Conservation (phyloP, 208 protist genomes). For the Acanthamoeba healyi region DNA sequence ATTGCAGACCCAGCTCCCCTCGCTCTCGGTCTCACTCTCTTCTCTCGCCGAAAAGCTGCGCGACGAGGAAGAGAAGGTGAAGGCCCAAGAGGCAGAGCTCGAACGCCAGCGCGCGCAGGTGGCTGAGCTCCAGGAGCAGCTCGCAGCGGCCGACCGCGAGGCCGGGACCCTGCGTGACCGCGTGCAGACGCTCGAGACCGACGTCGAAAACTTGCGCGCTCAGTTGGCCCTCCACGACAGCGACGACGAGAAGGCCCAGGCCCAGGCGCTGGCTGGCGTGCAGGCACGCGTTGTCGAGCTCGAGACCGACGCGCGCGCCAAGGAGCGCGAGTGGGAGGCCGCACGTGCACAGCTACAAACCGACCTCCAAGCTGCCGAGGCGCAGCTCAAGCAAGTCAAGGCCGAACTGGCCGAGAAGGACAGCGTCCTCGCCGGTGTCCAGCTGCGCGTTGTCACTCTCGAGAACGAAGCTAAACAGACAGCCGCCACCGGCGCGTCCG, state of each 20-base stretch:
- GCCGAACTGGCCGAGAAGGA: constrained; percentile 1
- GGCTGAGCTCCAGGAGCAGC: background rate
- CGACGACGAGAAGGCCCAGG: background rate
- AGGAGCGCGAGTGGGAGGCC: background rate
- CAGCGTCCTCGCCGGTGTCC: background rate
- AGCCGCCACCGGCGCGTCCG: background rate
- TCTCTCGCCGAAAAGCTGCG: constrained; percentile 29
- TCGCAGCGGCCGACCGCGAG: background rate
- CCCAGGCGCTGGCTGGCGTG: background rate
- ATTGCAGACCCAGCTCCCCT: background rate
- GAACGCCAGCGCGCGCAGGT: background rate
- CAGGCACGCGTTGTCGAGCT: no score
- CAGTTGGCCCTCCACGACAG: background rate
- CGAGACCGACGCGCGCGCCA: background rate
- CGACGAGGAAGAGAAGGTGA: constrained; percentile 9
- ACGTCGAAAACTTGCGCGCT: background rate
- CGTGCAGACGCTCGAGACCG: background rate
- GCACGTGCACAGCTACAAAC: background rate
- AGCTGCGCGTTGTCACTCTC: background rate
- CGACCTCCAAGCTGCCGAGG: background rate
- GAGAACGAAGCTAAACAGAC: background rate
- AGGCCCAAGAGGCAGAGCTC: constrained; percentile 2
- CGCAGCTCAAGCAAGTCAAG: background rate
- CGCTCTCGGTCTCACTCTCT: background rate
- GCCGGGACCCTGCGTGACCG: background rate